Evolutionary conservation across 331 rosid genomes (phyloP).

Genomic region (Malus hybrid): DNA sequence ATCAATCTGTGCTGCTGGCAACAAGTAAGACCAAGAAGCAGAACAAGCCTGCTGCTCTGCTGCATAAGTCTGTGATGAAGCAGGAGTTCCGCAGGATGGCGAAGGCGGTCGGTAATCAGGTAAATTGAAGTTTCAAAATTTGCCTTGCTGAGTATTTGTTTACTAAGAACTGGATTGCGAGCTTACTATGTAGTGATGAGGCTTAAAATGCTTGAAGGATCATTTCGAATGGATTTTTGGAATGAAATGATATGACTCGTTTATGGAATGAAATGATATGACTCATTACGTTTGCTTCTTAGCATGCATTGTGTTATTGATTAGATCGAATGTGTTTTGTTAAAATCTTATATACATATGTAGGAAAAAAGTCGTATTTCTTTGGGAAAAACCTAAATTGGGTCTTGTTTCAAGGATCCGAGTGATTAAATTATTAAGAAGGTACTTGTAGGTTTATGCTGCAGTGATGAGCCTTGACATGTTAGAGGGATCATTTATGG

Average conservation of each 20-base stretch:
- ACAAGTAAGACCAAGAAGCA: constrained; percentile 88
- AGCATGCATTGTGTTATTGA: not conserved
- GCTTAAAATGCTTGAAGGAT: constrained; percentile 2
- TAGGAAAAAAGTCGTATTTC: no score
- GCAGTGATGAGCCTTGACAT: not conserved
- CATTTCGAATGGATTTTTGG: not conserved
- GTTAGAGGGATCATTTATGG: not conserved
- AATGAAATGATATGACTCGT: no score
- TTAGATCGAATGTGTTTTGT: not conserved
- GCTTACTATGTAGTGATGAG: not conserved
- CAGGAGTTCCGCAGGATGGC: constrained; percentile 88
- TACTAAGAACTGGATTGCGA: not conserved
- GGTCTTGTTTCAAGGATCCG: not conserved
- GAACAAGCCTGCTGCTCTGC: constrained; percentile 72
- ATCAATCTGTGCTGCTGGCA: constrained; percentile 65
- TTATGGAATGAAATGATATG: no score
- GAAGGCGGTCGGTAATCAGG: constrained; percentile 77
- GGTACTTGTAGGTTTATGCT: not conserved
- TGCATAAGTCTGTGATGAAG: constrained; percentile 82
- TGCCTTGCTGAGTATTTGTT: not conserved
- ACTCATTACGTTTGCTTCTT: not conserved
- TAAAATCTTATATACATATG: not conserved
- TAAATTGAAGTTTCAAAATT: not conserved
- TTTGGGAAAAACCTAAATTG: no score
- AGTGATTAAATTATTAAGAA: not conserved